phyloP scores from a whole-genome alignment of 208 protist species.

The Wallacemonas rigidus region DNA sequence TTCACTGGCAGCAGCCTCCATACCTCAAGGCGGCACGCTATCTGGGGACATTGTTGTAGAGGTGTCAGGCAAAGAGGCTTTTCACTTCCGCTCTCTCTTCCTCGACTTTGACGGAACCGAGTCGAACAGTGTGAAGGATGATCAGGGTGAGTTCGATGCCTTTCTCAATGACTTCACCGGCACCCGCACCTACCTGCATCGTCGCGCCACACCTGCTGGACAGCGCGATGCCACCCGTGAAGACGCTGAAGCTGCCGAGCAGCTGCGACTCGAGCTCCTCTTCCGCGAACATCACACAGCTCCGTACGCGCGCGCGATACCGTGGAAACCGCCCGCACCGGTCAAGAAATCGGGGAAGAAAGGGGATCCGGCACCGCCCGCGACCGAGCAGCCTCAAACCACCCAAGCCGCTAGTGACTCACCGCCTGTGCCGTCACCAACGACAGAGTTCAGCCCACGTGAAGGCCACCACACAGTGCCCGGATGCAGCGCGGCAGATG shows the following conservation, averaged over 20 bases:
- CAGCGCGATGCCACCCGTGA: constrained; percentile 30
- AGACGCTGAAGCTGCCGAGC: constrained; percentile 44
- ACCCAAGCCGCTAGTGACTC: neutral
- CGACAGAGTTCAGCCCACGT: neutral
- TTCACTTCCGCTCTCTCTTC: constrained; percentile 17
- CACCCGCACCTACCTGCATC: constrained; percentile 52
- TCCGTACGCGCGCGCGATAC: constrained; percentile 47
- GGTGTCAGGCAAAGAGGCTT: constrained; percentile 41
- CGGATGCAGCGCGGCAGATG: no score
- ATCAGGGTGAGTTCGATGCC: constrained; percentile 62
- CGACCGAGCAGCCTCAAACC: neutral
- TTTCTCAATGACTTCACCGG: constrained; percentile 59
- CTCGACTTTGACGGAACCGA: constrained; percentile 49
- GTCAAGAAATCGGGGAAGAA: neutral
- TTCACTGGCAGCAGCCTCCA: constrained; percentile 21
- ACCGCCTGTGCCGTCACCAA: neutral
- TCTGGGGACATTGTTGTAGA: constrained; percentile 24
- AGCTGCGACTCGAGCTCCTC: constrained; percentile 49
- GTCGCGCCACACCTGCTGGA: constrained; percentile 58
- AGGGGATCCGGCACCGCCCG: neutral
- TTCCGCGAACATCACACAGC: constrained; percentile 52
- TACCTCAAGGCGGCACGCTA: constrained; percentile 39
- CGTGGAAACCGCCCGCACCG: constrained; percentile 24
- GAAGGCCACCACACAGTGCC: neutral
- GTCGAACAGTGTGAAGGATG: constrained; percentile 51